Base-by-base conservation (phyloP, 768 basidiomycete genomes). In the Trichaptum fuscoviolaceum region DNA sequence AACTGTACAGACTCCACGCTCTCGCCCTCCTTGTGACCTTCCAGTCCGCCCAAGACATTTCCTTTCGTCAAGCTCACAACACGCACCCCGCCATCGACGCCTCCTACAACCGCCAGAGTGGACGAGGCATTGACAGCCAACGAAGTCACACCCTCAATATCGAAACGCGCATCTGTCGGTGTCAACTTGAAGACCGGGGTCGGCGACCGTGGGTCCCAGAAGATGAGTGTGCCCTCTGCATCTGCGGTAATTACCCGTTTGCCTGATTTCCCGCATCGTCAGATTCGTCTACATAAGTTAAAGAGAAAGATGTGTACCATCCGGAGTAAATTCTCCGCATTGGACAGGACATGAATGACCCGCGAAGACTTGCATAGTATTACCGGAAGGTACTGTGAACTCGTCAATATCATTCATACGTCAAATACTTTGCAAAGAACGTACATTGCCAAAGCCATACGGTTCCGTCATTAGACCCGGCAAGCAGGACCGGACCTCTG, bases 381-480 rank as follows among this genome's bases (percentile, higher is more conserved):
- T 91, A 58, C 97, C 97, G 7, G 91, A 92, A 1, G 97, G 97
- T 30, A 99, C 96, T 98, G 75, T 9, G n/a, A 8, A 30, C 27
- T 25, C 63, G 26, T 12, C 7, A 65, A 63, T 60, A 66, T 61
- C 30, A 57, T 65, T 62, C 62, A 62, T 57, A 23, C 30, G 30
- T 25, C 30, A 30, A 24, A 52, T 57, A 26, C 2, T 30, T 8
- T 62, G 59, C 24, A 61, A 63, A 60, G 64, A 23, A 78, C 90
- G 71, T 76, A 97, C 96, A 79, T 81, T 98, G 94, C 95, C 95
- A 99, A 69, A 99, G 80, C 97, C 97, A 99, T 26, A 95, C 87
- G 0, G 92, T 96, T 7, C 90, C 85, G 76, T 99, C 96, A 70
- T 96, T 93, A 8, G 93, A 91, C 57, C 97, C 97, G 0, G 92